A percentile compares a stretch with the other conserved stretches of the same genome.
Evolutionary conservation across 805 yeast species (phyloP).

Genomic region (Yarrowia deformans): DNA sequence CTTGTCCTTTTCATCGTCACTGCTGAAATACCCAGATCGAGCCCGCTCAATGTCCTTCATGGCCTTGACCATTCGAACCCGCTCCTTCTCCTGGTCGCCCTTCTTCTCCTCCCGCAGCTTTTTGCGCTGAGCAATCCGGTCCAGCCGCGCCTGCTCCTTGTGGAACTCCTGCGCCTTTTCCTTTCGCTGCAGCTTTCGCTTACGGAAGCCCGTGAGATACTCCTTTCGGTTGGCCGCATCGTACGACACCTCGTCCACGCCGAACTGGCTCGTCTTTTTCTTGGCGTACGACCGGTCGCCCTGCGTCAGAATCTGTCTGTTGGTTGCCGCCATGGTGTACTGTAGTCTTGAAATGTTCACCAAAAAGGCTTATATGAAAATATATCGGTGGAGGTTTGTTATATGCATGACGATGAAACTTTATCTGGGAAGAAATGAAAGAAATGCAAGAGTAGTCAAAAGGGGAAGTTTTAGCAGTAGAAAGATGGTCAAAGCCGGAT

Average conservation of each 20-base stretch:
- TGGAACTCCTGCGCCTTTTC: conserved; percentile 80
- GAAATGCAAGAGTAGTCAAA: too few relatives aligned
- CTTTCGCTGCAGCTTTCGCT: conserved; percentile 86
- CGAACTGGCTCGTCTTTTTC: conserved; percentile 63
- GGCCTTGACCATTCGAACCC: conserved; percentile 62
- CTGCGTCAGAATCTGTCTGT: conserved; percentile 84
- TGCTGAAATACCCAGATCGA: conserved; percentile 39
- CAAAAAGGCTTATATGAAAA: conserved; percentile 10
- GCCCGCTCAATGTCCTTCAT: conserved; percentile 51
- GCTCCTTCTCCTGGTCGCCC: conserved; percentile 66
- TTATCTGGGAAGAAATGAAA: not conserved
- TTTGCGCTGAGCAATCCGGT: conserved; percentile 77
- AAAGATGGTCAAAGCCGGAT: too few relatives aligned
- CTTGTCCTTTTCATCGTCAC: conserved; percentile 46
- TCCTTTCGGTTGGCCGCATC: conserved; percentile 81
- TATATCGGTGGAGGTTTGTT: conserved; percentile 1
- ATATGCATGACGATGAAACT: conserved; percentile 3
- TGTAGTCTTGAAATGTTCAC: not conserved
- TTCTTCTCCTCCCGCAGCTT: conserved; percentile 73
- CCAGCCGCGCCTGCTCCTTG: conserved; percentile 77
- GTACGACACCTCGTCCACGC: conserved; percentile 85
- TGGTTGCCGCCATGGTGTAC: conserved; percentile 46
- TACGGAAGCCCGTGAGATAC: conserved; percentile 93
- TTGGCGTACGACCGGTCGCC: conserved; percentile 81
- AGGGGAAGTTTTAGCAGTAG: too few relatives aligned